Base-by-base conservation (phyloP, 2,329 filamentous ascomycete species). In the Fusarium decemcellulare region DNA sequence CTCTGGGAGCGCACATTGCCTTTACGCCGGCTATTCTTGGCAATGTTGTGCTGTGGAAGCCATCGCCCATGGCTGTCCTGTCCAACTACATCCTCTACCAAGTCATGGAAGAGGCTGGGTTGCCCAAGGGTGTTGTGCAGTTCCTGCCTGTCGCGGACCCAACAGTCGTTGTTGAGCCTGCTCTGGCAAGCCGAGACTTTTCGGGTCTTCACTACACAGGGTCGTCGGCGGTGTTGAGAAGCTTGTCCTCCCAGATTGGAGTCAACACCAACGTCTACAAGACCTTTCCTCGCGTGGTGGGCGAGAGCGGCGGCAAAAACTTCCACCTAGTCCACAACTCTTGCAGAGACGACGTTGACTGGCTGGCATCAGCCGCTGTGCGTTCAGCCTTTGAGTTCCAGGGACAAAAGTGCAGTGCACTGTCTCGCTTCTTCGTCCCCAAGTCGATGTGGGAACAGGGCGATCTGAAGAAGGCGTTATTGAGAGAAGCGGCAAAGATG, bases 291-390 rank as follows among this genome's bases (percentile, higher is more conserved):
- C 76, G 83, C 12, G 76, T 86, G 43, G 81, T 86, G 6, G 84
- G 83, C 61, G 84, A 86, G 78, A 86, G 83, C 8, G 80, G 81
- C 59, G 84, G 84, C 62, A 86, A 86, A 80, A 86, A 86, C 75
- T 86, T 86, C 76, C 83, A 85, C 67, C 74, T 86, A 23, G 66
- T 86, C 52, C 84, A 86, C 34, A 61, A 61, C 16, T 55, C 50
- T 11, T 55, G 23, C 27, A 51, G 29, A n/a, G 29, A 61, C 16
- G 50, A 61, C 30, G 36, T 55, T 16, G 50, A 60, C 23, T 60
- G 57, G 37, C 52, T 57, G 7, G 36, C 52, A 10, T 62, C 39
- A 16, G 44, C 57, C 9, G 53, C 59, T 5, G 59, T 62, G 3
- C 44, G 59, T 8, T 58, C 53, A n/a, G 59, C 59, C 9, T 58